Percentiles rank a stretch among this genome's conserved stretches.
Evolutionary conservation across 371 early-diverging fungal genomes (phyloP).

Genomic region (Conidiobolus incongruus): DNA sequence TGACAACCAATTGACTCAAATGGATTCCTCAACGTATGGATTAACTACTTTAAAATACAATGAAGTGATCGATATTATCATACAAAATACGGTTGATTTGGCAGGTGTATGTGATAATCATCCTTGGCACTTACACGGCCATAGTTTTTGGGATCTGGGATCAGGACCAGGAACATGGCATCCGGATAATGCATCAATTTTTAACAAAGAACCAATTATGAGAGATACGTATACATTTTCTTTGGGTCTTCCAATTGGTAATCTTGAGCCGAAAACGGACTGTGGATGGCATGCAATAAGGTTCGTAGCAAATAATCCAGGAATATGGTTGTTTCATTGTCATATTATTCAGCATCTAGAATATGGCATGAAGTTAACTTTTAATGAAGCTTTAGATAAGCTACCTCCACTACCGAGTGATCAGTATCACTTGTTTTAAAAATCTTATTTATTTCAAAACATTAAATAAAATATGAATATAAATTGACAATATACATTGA

Average conservation of each 20-base stretch:
- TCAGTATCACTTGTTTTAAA: too few relatives aligned
- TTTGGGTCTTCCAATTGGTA: neutral
- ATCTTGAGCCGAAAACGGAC: neutral
- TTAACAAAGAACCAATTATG: neutral
- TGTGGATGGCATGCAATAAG: conserved; percentile 11
- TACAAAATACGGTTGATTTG: conserved; percentile 2
- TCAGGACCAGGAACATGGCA: neutral
- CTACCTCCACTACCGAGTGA: conserved; percentile 5
- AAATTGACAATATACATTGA: too few relatives aligned
- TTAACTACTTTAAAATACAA: neutral
- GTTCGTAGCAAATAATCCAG: conserved; percentile 33
- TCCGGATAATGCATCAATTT: neutral
- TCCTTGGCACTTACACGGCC: conserved; percentile 4
- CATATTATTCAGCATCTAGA: conserved; percentile 52
- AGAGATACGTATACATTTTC: conserved; percentile 1
- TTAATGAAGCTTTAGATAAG: conserved; percentile 31
- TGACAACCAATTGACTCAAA: neutral
- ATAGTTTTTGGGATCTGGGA: conserved; percentile 3
- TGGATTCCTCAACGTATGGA: neutral
- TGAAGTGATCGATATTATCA: conserved; percentile 1
- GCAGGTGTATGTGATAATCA: conserved; percentile 4
- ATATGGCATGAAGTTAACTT: conserved; percentile 20
- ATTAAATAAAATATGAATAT: too few relatives aligned
- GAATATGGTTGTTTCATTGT: conserved; percentile 47
- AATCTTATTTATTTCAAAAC: too few relatives aligned